Percentiles rank a stretch among this genome's conserved stretches.
Conservation (phyloP, 2,329 filamentous ascomycete genomes). For the Penicillium sp. region DNA sequence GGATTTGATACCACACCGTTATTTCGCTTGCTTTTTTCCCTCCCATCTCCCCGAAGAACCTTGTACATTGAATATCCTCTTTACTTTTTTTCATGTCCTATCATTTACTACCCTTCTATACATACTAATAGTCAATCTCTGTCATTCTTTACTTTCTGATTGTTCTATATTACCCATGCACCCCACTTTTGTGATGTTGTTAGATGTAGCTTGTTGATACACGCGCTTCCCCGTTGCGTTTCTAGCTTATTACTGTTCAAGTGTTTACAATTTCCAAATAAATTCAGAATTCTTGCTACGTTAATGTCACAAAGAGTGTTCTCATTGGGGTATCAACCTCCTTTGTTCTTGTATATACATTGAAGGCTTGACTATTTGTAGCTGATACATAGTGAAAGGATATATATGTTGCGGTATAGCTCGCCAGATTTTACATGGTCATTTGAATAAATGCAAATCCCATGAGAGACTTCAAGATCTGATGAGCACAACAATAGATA, state of each 20-base stretch:
- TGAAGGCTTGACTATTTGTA: background rate
- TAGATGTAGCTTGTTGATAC: background rate
- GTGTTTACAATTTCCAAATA: background rate
- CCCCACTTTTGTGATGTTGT: background rate
- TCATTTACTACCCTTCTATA: slow-evolving; percentile 13
- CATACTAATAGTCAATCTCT: slow-evolving; percentile 20
- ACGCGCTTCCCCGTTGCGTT: background rate
- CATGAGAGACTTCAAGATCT: too few species aligned
- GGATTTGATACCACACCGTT: slow-evolving; percentile 28
- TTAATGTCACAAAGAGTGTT: background rate
- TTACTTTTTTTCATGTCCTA: slow-evolving; percentile 12
- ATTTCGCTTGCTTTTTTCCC: slow-evolving; percentile 5
- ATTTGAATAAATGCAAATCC: background rate
- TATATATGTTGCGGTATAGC: background rate
- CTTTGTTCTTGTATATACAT: background rate
- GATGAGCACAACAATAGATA: background rate
- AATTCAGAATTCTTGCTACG: background rate
- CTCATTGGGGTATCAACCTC: background rate
- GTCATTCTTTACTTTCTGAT: slow-evolving; percentile 12
- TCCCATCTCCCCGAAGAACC: background rate
- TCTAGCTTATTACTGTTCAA: slow-evolving; percentile 6
- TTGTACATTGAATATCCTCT: slow-evolving; percentile 16
- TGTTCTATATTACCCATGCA: slow-evolving; percentile 8
- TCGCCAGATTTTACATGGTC: too few species aligned
- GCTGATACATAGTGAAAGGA: background rate